These are phyloP conservation scores for Spinellus fusiger DNA, from an alignment of 192 early-diverging fungal genomes.

Conservation along the genomic window DNA sequence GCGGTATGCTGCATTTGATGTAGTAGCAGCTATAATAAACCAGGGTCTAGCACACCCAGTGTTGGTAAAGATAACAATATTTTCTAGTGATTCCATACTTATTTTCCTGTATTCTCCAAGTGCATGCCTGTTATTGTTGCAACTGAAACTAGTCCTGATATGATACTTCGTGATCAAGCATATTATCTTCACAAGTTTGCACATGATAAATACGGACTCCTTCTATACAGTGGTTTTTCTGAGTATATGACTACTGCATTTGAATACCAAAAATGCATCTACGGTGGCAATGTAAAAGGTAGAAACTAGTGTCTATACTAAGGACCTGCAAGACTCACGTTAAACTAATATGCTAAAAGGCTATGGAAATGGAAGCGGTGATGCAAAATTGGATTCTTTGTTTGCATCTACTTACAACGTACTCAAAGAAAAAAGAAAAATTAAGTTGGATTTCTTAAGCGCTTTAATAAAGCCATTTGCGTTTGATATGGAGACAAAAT, in stretches of 20 bases:
- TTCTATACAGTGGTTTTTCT: conserved; percentile 78
- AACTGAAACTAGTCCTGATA: conserved; percentile 66
- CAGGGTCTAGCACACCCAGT: conserved; percentile 90
- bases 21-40: conserved; percentile 74
- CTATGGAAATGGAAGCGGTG: conserved; percentile 2
- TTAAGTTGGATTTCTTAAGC: conserved; percentile 7
- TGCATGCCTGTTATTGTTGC: conserved; percentile 89
- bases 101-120: conserved; percentile 27
- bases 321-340: not conserved
- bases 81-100: not conserved
- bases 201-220: conserved; percentile 78
- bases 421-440: conserved; percentile 16
- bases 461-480: conserved; percentile 18
- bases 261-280: conserved; percentile 58
- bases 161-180: conserved; percentile 60
- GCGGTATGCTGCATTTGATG: conserved; percentile 70
- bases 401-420: conserved; percentile 1
- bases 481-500: conserved; percentile 4
- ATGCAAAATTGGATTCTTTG: conserved; percentile 12
- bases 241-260: conserved; percentile 74
- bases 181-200: conserved; percentile 67
- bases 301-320: not conserved
- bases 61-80: conserved; percentile 39
- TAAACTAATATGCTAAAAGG: conserved; percentile 2
- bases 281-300: conserved; percentile 36